Percentiles rank a stretch among this genome's conserved stretches.
These are phyloP conservation scores for Iris macrosiphon DNA, from an alignment of 106 monocot species.

Conservation along the genomic window DNA sequence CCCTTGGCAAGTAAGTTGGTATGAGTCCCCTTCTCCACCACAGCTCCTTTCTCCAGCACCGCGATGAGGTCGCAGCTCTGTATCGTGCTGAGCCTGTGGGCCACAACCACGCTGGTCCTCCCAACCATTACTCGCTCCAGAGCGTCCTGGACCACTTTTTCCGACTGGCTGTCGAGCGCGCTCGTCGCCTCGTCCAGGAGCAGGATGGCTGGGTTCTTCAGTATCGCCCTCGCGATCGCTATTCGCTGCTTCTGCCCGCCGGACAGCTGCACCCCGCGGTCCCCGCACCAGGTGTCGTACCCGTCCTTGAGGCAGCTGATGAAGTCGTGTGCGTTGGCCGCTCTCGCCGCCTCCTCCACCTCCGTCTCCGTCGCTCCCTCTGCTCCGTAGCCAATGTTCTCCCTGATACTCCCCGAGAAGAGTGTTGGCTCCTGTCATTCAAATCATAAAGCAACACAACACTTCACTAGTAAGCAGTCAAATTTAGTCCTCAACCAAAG, in stretches of 20 bases:
- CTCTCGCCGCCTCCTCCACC: conserved; percentile 13
- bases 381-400: conserved; percentile 16
- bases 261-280: conserved; percentile 6
- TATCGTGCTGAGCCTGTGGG: conserved; percentile 20
- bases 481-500: too few species aligned
- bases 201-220: conserved; percentile 17
- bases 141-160: conserved; percentile 22
- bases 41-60: conserved; percentile 12
- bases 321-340: conserved; percentile 24
- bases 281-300: conserved; percentile 17
- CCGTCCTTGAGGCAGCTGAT: conserved; percentile 17
- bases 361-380: conserved; percentile 6
- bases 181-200: conserved; percentile 24
- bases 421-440: conserved; percentile 54
- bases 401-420: conserved; percentile 28
- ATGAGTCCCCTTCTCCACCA: conserved; percentile 22
- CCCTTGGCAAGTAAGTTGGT: conserved; percentile 6
- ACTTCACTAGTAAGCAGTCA: too few species aligned
- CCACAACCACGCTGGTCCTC: conserved; percentile 19
- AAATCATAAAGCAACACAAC: too few species aligned
- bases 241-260: conserved; percentile 25
- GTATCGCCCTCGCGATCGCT: conserved; percentile 21
- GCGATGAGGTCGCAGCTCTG: conserved; percentile 17
- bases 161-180: conserved; percentile 15
- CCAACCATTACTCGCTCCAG: conserved; percentile 21